These are phyloP conservation scores for Debaryomyces tyrocola DNA, from an alignment of 805 yeast genomes.

Conservation along the genomic window DNA sequence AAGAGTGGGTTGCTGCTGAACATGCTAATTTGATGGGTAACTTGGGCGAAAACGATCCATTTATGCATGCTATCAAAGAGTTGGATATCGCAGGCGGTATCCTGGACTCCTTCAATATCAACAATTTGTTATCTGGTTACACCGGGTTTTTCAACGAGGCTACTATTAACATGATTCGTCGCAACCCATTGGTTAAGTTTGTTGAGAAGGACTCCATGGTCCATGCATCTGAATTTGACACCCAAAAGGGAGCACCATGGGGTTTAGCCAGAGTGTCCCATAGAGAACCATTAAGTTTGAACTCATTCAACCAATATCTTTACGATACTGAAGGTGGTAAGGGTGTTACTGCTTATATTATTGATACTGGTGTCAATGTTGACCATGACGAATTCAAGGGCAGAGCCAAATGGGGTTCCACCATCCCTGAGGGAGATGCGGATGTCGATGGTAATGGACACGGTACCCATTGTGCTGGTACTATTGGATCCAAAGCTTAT, in stretches of 20 bases:
- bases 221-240: slow-evolving; percentile 57
- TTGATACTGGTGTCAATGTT: slow-evolving; percentile 85
- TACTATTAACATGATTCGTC: slow-evolving; percentile 71
- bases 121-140: slow-evolving; percentile 67
- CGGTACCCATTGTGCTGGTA: slow-evolving; percentile 98
- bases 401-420: slow-evolving; percentile 84
- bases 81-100: slow-evolving; percentile 50
- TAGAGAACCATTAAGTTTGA: slow-evolving; percentile 65
- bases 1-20: slow-evolving; percentile 58
- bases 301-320: slow-evolving; percentile 70
- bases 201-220: slow-evolving; percentile 79
- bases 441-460: slow-evolving; percentile 88
- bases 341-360: slow-evolving; percentile 83
- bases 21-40: slow-evolving; percentile 46
- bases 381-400: slow-evolving; percentile 78
- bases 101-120: slow-evolving; percentile 60
- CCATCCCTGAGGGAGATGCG: slow-evolving; percentile 69
- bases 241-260: slow-evolving; percentile 90
- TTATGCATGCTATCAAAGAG: slow-evolving; percentile 34
- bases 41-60: slow-evolving; percentile 31
- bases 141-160: slow-evolving; percentile 79
- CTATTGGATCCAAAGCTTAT: slow-evolving; percentile 74
- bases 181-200: slow-evolving; percentile 60
- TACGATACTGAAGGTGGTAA: slow-evolving; percentile 74
- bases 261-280: slow-evolving; percentile 90